Conservation (phyloP, 1,284 basidiomycete genomes). For the Cutaneotrichosporon cutaneum region DNA sequence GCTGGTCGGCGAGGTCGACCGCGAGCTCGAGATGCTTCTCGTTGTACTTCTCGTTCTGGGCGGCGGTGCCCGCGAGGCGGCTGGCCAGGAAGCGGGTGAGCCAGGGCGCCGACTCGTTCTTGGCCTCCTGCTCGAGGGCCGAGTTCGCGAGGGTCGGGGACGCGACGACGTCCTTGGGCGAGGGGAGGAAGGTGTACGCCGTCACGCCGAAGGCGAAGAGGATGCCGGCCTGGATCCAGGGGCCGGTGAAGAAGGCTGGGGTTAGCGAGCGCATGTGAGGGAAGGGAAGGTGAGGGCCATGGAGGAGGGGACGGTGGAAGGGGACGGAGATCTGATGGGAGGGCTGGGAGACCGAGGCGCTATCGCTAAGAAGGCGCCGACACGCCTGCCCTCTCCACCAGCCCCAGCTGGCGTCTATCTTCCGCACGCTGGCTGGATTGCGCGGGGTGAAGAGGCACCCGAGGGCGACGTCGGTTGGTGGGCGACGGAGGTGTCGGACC, state of each 20-base stretch:
- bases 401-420: too few relatives aligned
- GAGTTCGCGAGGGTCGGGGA: constrained; percentile 42
- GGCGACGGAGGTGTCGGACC: too few relatives aligned
- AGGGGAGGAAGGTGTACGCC: constrained; percentile 45
- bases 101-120: constrained; percentile 28
- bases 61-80: constrained; percentile 39
- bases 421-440: too few relatives aligned
- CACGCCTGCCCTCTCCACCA: too few relatives aligned
- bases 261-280: constrained; percentile 3
- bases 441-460: too few relatives aligned
- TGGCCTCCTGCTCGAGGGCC: constrained; percentile 27
- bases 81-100: constrained; percentile 50
- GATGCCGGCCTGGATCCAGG: constrained; percentile 46
- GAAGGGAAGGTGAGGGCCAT: background rate
- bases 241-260: constrained; percentile 48
- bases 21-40: constrained; percentile 53
- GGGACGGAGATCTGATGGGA: too few relatives aligned
- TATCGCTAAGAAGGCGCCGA: too few relatives aligned
- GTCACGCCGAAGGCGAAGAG: constrained; percentile 35
- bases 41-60: constrained; percentile 44
- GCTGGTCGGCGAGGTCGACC: constrained; percentile 49
- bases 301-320: background rate
- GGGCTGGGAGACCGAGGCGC: too few relatives aligned
- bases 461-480: too few relatives aligned
- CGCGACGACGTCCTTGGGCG: constrained; percentile 30